Percentiles rank a stretch among this genome's conserved stretches.
These are phyloP conservation scores for Dothistroma septosporum DNA, from an alignment of 2,329 filamentous ascomycete species.

Conservation along the genomic window DNA sequence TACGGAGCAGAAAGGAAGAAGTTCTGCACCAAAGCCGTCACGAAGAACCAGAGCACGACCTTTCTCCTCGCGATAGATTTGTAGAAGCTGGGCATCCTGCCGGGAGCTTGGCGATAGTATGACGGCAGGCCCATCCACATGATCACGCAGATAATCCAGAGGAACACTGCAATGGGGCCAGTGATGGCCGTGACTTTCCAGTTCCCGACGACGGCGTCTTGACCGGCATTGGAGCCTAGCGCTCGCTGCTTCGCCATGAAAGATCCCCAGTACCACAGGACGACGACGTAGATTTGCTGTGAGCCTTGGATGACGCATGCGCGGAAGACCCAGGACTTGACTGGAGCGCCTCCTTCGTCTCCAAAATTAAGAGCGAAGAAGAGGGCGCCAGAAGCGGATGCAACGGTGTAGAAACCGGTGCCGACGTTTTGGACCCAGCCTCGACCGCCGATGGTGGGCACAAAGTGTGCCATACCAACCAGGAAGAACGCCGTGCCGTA, in stretches of 20 bases:
- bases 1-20: slow-evolving; percentile 63
- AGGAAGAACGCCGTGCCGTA: slow-evolving; percentile 60
- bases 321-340: slow-evolving; percentile 60
- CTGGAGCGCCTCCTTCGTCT: slow-evolving; percentile 47
- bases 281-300: slow-evolving; percentile 61
- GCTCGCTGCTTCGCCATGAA: slow-evolving; percentile 46
- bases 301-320: slow-evolving; percentile 62
- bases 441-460: slow-evolving; percentile 36
- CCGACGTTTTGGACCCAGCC: slow-evolving; percentile 57
- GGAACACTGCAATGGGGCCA: slow-evolving; percentile 52
- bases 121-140: slow-evolving; percentile 59
- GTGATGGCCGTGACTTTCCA: slow-evolving; percentile 46
- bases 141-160: slow-evolving; percentile 52
- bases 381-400: slow-evolving; percentile 58
- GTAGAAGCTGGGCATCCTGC: slow-evolving; percentile 62
- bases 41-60: slow-evolving; percentile 62
- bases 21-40: slow-evolving; percentile 60
- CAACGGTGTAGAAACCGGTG: slow-evolving; percentile 57
- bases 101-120: slow-evolving; percentile 60
- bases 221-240: slow-evolving; percentile 38
- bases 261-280: slow-evolving; percentile 63
- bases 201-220: slow-evolving; percentile 12
- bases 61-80: slow-evolving; percentile 56
- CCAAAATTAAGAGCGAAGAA: slow-evolving; percentile 64
- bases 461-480: slow-evolving; percentile 56